Conservation (phyloP, 2,329 filamentous ascomycete species). For the Fusarium sp. region DNA sequence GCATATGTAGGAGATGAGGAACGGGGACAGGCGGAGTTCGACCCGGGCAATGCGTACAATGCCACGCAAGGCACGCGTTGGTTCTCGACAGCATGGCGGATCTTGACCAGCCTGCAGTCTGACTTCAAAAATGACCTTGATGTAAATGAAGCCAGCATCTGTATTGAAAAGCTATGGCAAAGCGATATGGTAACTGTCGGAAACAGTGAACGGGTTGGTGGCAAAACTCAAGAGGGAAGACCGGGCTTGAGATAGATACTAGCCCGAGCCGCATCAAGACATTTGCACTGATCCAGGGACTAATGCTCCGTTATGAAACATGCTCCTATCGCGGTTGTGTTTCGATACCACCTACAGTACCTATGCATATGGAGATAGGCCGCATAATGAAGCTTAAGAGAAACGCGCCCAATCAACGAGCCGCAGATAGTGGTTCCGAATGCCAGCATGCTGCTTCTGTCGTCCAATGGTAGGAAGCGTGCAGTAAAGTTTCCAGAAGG, state of each 20-base stretch:
- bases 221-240: neutral
- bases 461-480: slow-evolving; percentile 1
- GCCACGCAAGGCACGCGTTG: neutral
- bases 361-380: neutral
- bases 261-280: slow-evolving; percentile 14
- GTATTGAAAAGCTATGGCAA: neutral
- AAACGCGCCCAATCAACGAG: slow-evolving; percentile 6
- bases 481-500: slow-evolving; percentile 25
- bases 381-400: slow-evolving; percentile 3
- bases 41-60: slow-evolving; percentile 13
- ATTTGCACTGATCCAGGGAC: slow-evolving; percentile 25
- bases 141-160: neutral
- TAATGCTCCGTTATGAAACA: slow-evolving; percentile 25
- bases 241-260: slow-evolving; percentile 2
- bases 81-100: neutral
- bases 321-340: neutral
- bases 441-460: neutral
- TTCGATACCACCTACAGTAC: slow-evolving; percentile 1
- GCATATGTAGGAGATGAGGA: slow-evolving; percentile 14
- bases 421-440: neutral
- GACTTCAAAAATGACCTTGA: neutral
- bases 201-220: neutral
- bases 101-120: slow-evolving; percentile 8
- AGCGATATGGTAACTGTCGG: neutral
- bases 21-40: slow-evolving; percentile 23